phyloP scores from a whole-genome alignment of 345 rosid species.

The Syzygium aromaticum region DNA sequence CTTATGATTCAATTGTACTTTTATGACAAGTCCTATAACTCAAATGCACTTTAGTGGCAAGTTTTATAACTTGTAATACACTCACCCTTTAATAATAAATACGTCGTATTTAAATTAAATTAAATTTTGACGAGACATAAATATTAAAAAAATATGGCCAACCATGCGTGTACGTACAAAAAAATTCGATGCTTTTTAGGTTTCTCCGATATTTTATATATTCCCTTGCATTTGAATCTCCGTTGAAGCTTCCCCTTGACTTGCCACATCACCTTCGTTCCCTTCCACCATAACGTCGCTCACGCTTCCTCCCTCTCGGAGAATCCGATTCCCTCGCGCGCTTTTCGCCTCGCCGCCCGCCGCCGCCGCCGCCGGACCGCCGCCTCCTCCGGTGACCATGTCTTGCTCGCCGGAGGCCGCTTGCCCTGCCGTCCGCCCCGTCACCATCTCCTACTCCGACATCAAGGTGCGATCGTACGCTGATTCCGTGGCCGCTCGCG shows the following conservation, averaged over 20 bases:
- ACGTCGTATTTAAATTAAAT: no score
- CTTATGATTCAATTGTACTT: no score
- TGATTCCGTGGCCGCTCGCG: slow-evolving; percentile 2
- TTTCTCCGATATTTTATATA: background rate
- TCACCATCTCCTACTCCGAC: slow-evolving; percentile 61
- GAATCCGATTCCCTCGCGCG: background rate
- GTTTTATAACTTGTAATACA: rapidly evolving
- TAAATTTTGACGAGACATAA: no score
- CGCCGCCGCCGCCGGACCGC: background rate
- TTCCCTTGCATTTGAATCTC: background rate
- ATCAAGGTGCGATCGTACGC: slow-evolving; percentile 38
- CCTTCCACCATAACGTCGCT: no score
- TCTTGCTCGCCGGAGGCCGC: slow-evolving; percentile 4
- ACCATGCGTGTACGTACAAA: background rate
- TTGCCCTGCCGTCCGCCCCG: slow-evolving; percentile 51
- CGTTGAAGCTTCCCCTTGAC: background rate
- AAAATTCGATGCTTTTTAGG: background rate
- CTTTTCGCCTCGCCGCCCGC: background rate
- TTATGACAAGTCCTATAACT: no score
- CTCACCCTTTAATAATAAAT: no score
- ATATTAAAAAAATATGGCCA: no score
- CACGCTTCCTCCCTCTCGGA: background rate
- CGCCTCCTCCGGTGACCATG: slow-evolving; percentile 18
- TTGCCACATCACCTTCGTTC: background rate
- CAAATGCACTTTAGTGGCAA: no score